Conservation (phyloP, 805 yeast genomes). For the Blastobotrys parvus region DNA sequence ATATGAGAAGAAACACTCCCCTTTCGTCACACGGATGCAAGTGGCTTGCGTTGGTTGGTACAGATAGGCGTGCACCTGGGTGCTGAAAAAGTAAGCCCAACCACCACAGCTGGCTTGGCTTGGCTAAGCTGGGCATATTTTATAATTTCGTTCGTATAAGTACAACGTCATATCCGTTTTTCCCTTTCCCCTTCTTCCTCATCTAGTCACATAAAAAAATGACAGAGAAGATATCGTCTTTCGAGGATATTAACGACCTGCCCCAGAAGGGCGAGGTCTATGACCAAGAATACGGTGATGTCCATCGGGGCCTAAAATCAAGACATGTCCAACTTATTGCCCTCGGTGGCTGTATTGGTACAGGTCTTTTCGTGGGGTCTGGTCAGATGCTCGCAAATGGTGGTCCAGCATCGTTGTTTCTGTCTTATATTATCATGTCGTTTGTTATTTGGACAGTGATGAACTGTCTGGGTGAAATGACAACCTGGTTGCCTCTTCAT, state of each 20-base stretch:
- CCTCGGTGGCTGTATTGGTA: slow-evolving; percentile 70
- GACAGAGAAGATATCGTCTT: neutral
- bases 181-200: no score
- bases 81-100: no score
- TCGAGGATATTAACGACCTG: neutral
- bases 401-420: slow-evolving; percentile 64
- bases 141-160: no score
- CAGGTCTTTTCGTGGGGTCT: slow-evolving; percentile 70
- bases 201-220: no score
- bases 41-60: no score
- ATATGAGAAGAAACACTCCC: no score
- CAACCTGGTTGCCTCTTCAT: slow-evolving; percentile 45
- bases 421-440: slow-evolving; percentile 56
- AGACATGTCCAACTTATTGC: slow-evolving; percentile 70
- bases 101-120: no score
- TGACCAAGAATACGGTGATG: slow-evolving; percentile 9
- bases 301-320: slow-evolving; percentile 35
- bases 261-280: neutral
- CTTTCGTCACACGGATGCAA: no score
- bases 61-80: no score
- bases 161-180: no score
- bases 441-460: slow-evolving; percentile 57
- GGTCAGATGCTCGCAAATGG: slow-evolving; percentile 53
- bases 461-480: slow-evolving; percentile 52
- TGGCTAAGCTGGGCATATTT: no score